A percentile compares a stretch with the other conserved stretches of the same genome.
Conservation (phyloP, 768 basidiomycete genomes). For the Calocybe indica region DNA sequence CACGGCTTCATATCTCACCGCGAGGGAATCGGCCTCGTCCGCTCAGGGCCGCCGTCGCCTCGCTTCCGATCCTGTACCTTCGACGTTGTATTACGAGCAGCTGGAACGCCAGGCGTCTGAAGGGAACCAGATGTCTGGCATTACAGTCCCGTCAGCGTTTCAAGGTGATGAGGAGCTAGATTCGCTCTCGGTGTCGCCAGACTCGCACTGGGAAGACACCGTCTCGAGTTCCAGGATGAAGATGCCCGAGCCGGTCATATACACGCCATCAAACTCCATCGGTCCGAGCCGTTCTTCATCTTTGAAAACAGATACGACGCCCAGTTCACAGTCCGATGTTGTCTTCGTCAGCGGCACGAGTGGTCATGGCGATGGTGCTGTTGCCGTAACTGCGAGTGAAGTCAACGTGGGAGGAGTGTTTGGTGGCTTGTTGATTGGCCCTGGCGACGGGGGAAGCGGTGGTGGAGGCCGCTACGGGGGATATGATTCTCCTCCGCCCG, state of each 20-base stretch:
- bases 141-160: too few relatives aligned
- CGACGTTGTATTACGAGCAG: too few relatives aligned
- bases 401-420: too few relatives aligned
- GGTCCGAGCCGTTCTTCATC: conserved; percentile 24
- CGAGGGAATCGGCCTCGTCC: conserved; percentile 9
- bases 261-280: conserved; percentile 22
- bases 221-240: conserved; percentile 23
- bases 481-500: conserved; percentile 32
- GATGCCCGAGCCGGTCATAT: conserved; percentile 34
- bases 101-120: too few relatives aligned
- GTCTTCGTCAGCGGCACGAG: background rate
- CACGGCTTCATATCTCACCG: conserved; percentile 15
- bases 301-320: conserved; percentile 18
- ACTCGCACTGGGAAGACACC: conserved; percentile 26
- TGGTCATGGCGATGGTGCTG: too few relatives aligned
- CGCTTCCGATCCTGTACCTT: background rate
- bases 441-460: background rate
- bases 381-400: too few relatives aligned
- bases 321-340: conserved; percentile 6
- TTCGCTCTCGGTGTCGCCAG: too few relatives aligned
- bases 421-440: too few relatives aligned
- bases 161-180: too few relatives aligned
- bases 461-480: conserved; percentile 20
- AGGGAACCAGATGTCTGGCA: too few relatives aligned
- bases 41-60: conserved; percentile 5